phyloP scores from a whole-genome alignment of 345 rosid species.

The Eucalyptus virginea region DNA sequence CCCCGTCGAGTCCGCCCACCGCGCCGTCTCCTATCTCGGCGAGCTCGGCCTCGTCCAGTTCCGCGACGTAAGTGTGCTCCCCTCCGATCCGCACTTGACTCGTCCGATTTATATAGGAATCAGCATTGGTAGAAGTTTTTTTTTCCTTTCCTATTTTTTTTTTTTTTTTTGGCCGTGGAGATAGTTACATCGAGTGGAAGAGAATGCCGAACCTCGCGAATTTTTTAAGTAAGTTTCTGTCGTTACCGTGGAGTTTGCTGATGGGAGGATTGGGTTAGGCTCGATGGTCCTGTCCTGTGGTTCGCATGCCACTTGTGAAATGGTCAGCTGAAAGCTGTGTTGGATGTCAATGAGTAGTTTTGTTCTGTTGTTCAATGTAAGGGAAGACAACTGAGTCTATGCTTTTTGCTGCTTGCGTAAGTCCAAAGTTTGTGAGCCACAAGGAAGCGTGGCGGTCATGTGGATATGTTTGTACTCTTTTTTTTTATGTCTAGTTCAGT shows the following conservation, averaged over 20 bases:
- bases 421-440: not conserved
- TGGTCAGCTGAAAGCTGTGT: not conserved
- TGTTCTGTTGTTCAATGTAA: not conserved
- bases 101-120: not conserved
- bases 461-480: not conserved
- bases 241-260: not conserved
- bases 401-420: not conserved
- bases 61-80: constrained; percentile 19
- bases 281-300: not conserved
- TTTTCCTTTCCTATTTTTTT: not conserved
- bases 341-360: not conserved
- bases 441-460: not conserved
- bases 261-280: not conserved
- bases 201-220: not conserved
- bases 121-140: not conserved
- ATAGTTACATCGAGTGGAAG: not conserved
- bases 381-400: not conserved
- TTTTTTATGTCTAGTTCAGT: not conserved
- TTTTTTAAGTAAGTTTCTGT: not conserved
- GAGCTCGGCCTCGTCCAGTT: constrained; percentile 40
- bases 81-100: not conserved
- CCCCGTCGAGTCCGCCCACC: constrained; percentile 87
- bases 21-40: constrained; percentile 48
- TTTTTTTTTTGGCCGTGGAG: not conserved
- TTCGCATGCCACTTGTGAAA: not conserved